Evolutionary conservation across 306 rosid genomes (phyloP).

Genomic region (Quercus engelmannii): DNA sequence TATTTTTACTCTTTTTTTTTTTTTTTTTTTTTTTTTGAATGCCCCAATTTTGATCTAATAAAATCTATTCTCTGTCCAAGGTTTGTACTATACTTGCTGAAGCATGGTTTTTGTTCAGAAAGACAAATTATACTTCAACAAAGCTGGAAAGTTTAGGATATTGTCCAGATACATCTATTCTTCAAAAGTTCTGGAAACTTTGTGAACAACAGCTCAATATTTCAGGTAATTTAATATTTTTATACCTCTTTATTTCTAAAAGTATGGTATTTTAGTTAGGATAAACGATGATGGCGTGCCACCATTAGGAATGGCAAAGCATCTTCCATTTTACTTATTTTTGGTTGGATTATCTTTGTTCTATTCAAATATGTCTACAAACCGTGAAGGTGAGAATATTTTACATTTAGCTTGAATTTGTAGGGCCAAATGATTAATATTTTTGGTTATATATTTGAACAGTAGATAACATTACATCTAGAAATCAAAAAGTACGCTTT

Average conservation of each 20-base stretch:
- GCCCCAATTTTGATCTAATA: slow-evolving; percentile 28
- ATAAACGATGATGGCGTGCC: neutral
- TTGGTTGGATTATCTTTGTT: neutral
- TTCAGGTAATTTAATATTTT: slow-evolving; percentile 47
- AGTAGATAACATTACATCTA: neutral
- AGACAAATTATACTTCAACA: slow-evolving; percentile 43
- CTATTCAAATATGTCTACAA: neutral
- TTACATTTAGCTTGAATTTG: neutral
- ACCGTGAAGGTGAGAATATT: neutral
- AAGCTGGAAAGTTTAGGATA: slow-evolving; percentile 68
- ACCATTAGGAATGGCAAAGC: neutral
- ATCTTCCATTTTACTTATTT: neutral
- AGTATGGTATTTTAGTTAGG: neutral
- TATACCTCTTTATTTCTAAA: neutral
- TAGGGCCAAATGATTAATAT: neutral
- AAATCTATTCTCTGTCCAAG: slow-evolving; percentile 37
- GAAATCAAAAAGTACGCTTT: neutral
- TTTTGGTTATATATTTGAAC: neutral
- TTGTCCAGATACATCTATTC: slow-evolving; percentile 47
- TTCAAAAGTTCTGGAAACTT: slow-evolving; percentile 76
- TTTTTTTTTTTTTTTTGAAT: neutral
- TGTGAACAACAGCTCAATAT: slow-evolving; percentile 70
- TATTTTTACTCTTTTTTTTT: neutral
- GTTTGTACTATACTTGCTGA: slow-evolving; percentile 73
- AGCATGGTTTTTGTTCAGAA: slow-evolving; percentile 60